Evolutionary conservation across 2,329 filamentous ascomycete species (phyloP).

Genomic region (Torrubiellomyces zombiae): DNA sequence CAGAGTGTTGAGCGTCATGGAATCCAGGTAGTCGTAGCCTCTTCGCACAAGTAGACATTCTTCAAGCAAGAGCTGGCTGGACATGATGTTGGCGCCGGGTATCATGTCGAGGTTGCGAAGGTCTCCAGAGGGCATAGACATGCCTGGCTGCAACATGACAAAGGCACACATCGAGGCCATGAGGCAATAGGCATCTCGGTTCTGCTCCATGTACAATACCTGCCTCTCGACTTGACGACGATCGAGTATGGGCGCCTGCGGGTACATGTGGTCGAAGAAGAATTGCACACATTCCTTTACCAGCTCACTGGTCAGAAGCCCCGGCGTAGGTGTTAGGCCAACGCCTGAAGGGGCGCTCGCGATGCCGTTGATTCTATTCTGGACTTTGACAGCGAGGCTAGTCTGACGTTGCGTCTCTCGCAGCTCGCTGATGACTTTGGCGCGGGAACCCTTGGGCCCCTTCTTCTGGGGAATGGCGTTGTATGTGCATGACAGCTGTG

Average conservation of each 20-base stretch:
- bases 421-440: constrained; percentile 60
- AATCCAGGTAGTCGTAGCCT: constrained; percentile 41
- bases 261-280: constrained; percentile 52
- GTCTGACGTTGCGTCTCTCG: constrained; percentile 52
- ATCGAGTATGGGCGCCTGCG: constrained; percentile 45
- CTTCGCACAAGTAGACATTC: constrained; percentile 50
- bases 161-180: constrained; percentile 49
- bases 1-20: constrained; percentile 38
- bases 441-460: constrained; percentile 56
- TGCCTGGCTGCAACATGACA: constrained; percentile 53
- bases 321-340: constrained; percentile 36
- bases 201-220: constrained; percentile 42
- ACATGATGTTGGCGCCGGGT: constrained; percentile 43
- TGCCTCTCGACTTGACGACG: constrained; percentile 41
- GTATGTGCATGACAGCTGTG: constrained; percentile 54
- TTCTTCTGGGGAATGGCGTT: constrained; percentile 63
- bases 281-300: constrained; percentile 51
- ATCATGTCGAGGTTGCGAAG: constrained; percentile 38
- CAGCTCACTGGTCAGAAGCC: constrained; percentile 43
- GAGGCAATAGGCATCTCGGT: constrained; percentile 46
- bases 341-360: constrained; percentile 29
- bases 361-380: constrained; percentile 41
- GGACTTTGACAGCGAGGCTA: constrained; percentile 43
- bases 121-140: constrained; percentile 40
- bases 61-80: constrained; percentile 49